phyloP scores from a whole-genome alignment of 305 asterid species.

The Fraxinus nigra region DNA sequence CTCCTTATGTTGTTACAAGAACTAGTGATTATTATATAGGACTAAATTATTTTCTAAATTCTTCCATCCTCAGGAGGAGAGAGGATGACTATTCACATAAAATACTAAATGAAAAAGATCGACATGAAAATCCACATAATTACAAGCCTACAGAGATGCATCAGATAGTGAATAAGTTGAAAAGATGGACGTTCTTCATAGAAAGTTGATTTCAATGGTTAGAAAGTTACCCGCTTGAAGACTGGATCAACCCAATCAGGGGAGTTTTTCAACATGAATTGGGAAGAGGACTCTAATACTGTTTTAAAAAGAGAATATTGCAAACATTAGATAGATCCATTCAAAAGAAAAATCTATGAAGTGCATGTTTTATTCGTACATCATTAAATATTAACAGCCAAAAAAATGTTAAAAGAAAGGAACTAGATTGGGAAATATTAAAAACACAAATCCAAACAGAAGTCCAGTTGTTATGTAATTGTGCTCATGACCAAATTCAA shows the following conservation, averaged over 20 bases:
- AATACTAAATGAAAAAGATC: background rate
- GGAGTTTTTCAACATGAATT: slow-evolving; percentile 27
- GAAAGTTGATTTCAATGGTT: background rate
- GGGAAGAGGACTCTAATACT: slow-evolving; percentile 30
- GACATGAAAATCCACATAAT: background rate
- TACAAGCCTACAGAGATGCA: background rate
- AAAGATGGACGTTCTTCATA: background rate
- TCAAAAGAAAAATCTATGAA: background rate
- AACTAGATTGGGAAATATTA: background rate
- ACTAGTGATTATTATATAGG: background rate
- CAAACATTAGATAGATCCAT: background rate
- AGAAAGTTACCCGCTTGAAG: slow-evolving; percentile 29
- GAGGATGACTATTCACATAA: background rate
- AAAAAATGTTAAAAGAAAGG: background rate
- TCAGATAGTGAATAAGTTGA: background rate
- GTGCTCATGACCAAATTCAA: background rate
- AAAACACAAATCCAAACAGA: background rate
- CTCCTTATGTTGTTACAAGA: background rate
- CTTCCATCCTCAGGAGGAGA: slow-evolving; percentile 2
- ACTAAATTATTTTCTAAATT: background rate
- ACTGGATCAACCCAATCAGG: slow-evolving; percentile 37
- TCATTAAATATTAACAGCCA: background rate
- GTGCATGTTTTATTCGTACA: background rate
- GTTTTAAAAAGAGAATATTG: slow-evolving; percentile 18
- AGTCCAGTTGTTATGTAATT: background rate